Conservation (phyloP, 805 yeast species). For the Myxozyma kluyveri region DNA sequence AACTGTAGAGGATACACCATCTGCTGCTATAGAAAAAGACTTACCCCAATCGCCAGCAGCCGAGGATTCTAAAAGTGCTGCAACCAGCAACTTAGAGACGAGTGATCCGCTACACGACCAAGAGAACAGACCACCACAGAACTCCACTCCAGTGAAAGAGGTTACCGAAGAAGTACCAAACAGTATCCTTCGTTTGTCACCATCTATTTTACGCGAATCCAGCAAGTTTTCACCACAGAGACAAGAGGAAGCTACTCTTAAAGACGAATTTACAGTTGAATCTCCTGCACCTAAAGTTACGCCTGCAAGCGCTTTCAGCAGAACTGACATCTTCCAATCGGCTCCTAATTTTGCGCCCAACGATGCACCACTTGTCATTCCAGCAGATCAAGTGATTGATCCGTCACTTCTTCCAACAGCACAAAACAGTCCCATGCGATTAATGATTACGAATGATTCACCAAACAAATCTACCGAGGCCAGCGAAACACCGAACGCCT, state of each 20-base stretch:
- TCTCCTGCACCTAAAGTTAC: not conserved
- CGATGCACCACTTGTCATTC: not conserved
- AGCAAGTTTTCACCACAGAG: too few relatives aligned
- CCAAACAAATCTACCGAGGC: not conserved
- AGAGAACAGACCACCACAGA: too few relatives aligned
- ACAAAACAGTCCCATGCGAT: conserved; percentile 3
- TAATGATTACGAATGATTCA: not conserved
- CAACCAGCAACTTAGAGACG: too few relatives aligned
- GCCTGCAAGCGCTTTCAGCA: not conserved
- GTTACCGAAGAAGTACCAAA: not conserved
- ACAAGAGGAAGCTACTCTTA: too few relatives aligned
- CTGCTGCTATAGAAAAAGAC: too few relatives aligned
- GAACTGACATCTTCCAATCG: not conserved
- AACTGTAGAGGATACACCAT: too few relatives aligned
- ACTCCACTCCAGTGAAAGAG: not conserved
- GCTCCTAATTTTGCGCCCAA: not conserved
- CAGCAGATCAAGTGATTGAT: conserved; percentile 3
- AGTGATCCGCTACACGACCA: too few relatives aligned
- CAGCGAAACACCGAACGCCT: not conserved
- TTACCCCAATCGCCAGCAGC: too few relatives aligned
- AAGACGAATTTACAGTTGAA: too few relatives aligned
- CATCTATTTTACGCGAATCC: not conserved
- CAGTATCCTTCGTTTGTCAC: not conserved
- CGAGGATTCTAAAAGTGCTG: too few relatives aligned
- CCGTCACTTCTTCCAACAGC: not conserved